phyloP scores from a whole-genome alignment of 768 basidiomycete species.

The Neoboletus subvelutipes region DNA sequence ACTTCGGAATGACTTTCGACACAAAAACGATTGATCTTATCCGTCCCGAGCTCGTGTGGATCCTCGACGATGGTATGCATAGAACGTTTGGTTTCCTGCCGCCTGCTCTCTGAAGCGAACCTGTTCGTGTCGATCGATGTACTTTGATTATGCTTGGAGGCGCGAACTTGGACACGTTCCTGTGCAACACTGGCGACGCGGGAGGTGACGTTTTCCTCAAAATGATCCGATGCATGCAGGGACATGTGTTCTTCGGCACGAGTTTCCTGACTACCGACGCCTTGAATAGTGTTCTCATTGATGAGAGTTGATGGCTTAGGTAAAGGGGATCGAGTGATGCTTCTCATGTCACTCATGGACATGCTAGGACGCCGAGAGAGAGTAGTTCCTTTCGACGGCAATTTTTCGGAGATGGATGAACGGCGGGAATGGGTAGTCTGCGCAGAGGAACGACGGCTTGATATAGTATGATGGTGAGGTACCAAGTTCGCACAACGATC shows the following conservation, averaged over 20 bases:
- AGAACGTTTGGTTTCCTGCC: constrained; percentile 27
- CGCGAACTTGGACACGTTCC: constrained; percentile 15
- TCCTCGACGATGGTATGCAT: constrained; percentile 32
- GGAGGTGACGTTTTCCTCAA: constrained; percentile 16
- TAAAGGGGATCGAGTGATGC: constrained; percentile 8
- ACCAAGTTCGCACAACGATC: constrained; percentile 36
- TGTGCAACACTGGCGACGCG: constrained; percentile 5
- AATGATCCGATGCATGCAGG: constrained; percentile 9
- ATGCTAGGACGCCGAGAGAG: constrained; percentile 21
- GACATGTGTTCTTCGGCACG: constrained; percentile 20
- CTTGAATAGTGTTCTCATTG: constrained; percentile 12
- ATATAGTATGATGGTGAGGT: constrained; percentile 31
- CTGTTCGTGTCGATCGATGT: constrained; percentile 18
- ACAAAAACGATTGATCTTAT: constrained; percentile 15
- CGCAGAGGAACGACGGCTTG: constrained; percentile 27
- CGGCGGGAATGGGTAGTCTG: constrained; percentile 29
- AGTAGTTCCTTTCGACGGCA: constrained; percentile 6
- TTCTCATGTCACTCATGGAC: constrained; percentile 8
- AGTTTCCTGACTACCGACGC: constrained; percentile 11
- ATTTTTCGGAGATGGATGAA: constrained; percentile 24
- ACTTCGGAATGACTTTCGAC: constrained; percentile 23
- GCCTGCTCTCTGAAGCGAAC: constrained; percentile 14
- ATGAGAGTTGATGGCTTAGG: constrained; percentile 11
- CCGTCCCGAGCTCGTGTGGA: constrained; percentile 21
- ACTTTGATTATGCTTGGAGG: constrained; percentile 12